Base-by-base conservation (phyloP, 805 yeast species). In the Wickerhamiella alocasiicola region DNA sequence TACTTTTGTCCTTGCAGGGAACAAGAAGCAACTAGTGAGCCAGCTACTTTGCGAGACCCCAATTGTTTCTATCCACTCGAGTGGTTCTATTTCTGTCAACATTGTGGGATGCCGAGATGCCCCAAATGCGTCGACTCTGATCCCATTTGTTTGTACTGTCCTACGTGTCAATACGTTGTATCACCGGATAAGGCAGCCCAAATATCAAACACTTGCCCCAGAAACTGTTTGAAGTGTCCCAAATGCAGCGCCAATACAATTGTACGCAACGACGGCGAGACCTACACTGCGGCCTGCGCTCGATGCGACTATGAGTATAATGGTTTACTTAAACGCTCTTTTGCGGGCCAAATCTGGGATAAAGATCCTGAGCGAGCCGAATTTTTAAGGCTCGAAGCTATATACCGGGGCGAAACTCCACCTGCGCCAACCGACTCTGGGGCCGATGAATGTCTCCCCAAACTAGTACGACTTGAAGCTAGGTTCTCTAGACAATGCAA, bases 141-240 rank as follows among this genome's bases (percentile, higher is more conserved):
- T 35, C 53, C 63, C 4, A 56, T 55, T 5, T 42, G 53, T 21
- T 44, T 55, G 41, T 63, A 41, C 45, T 63, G 67, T 44, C 62
- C 66, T 9, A 39, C 50, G 25, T 63, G 67, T 42, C 43, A 61
- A 21, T 48, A 51, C 40, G 62, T 58, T 16, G 55, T 55, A 15
- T 46, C 59, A 4, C 40, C 51, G 19, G 39, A 49, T 5, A 38
- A 49, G 4, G 60, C 62, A 3, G 43, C 45, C n/a, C 38, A 41
- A 6, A 40, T 43, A 7, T 40, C 48, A 15, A 55, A 56, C 43
- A 36, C 42, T 26, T 62, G 66, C 39, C 44, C 51, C 27, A 49
- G 65, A 19, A 56, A 56, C 47, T 62, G 66, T 44, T 40, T 61
- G 13, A 48, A 40, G 35, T 62, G 66, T 36, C 64, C 65, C 3